Evolutionary conservation across 768 basidiomycete species (phyloP).

Genomic region (Suillus subluteus): DNA sequence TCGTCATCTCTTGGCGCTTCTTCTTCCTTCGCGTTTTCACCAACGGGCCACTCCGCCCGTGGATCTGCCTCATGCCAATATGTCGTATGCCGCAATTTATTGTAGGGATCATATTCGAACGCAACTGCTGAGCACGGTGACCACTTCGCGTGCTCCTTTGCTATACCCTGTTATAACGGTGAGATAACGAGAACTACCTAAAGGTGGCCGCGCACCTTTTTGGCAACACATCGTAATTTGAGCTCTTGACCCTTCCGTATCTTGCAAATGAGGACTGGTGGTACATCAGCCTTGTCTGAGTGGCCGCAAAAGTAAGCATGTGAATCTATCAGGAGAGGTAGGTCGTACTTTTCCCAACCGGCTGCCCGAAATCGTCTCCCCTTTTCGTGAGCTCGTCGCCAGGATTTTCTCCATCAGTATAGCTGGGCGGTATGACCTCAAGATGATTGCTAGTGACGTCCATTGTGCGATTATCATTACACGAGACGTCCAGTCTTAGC

Average conservation of each 20-base stretch:
- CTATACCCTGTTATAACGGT: constrained; percentile 72
- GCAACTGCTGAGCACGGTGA: constrained; percentile 93
- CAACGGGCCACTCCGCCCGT: constrained; percentile 88
- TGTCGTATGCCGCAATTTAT: constrained; percentile 93
- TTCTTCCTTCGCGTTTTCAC: constrained; percentile 85
- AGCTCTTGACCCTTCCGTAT: constrained; percentile 94
- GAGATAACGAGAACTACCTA: constrained; percentile 2
- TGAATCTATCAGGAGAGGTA: not conserved
- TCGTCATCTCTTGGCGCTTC: constrained; percentile 80
- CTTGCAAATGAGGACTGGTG: constrained; percentile 86
- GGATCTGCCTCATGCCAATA: constrained; percentile 91
- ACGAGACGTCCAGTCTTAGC: constrained; percentile 76
- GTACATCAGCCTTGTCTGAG: constrained; percentile 59
- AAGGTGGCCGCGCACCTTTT: constrained; percentile 66
- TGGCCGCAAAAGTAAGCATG: constrained; percentile 13
- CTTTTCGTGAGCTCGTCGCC: constrained; percentile 81
- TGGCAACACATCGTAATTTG: constrained; percentile 82
- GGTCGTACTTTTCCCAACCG: constrained; percentile 79
- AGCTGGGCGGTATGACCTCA: constrained; percentile 53
- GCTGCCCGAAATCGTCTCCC: constrained; percentile 73
- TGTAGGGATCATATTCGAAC: constrained; percentile 98
- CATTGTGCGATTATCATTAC: constrained; percentile 74
- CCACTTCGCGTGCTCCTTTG: constrained; percentile 99
- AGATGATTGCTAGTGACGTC: constrained; percentile 87
- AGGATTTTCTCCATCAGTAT: constrained; percentile 44